Evolutionary conservation across 306 rosid species (phyloP).

Genomic region (Dryas drummondii): DNA sequence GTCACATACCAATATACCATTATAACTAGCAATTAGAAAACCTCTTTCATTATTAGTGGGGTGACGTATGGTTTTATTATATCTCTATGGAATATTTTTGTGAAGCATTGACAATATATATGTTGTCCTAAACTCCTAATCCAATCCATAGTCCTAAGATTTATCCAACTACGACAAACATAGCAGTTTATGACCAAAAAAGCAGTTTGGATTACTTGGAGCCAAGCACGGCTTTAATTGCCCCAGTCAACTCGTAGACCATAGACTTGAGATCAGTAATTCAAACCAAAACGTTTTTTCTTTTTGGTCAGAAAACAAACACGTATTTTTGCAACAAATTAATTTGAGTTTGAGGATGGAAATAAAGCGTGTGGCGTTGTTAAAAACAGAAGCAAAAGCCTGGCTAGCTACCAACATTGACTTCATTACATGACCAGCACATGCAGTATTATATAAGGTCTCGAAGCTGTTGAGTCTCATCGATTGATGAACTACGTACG

Average conservation of each 20-base stretch:
- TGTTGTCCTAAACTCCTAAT: too few species aligned
- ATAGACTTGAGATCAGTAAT: not conserved
- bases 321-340: not conserved
- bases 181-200: too few species aligned
- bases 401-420: slow-evolving; percentile 12
- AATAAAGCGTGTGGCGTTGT: not conserved
- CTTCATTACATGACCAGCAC: not conserved
- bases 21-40: too few species aligned
- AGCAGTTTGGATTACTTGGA: not conserved
- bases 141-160: too few species aligned
- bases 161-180: too few species aligned
- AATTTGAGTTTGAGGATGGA: not conserved
- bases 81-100: too few species aligned
- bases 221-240: not conserved
- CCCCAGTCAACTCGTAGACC: not conserved
- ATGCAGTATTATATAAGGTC: not conserved
- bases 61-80: too few species aligned
- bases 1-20: too few species aligned
- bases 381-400: not conserved
- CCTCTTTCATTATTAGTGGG: too few species aligned
- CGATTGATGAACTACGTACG: too few species aligned
- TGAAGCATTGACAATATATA: too few species aligned
- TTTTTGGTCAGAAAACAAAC: not conserved
- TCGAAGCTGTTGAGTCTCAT: not conserved
- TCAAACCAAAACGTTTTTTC: too few species aligned